Evolutionary conservation across 257 asterid genomes (phyloP).

Genomic region (Cynanchum wilfordii): DNA sequence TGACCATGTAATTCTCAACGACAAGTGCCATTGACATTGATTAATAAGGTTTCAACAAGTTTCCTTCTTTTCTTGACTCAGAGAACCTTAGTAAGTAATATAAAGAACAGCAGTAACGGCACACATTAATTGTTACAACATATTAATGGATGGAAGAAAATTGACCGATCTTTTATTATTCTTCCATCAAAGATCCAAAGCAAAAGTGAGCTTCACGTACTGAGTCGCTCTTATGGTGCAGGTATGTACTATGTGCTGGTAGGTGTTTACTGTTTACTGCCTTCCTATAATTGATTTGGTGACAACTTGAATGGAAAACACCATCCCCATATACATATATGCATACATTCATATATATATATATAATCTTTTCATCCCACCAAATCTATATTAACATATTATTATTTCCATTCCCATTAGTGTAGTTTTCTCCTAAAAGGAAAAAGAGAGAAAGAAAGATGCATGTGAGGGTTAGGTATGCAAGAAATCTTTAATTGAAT

Average conservation of each 20-base stretch:
- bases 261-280: constrained; percentile 20
- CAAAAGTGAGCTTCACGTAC: no score
- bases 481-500: not conserved
- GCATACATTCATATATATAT: no score
- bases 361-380: not conserved
- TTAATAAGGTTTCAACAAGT: constrained; percentile 3
- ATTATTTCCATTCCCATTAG: not conserved
- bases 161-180: not conserved
- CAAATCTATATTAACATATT: not conserved
- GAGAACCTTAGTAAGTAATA: not conserved
- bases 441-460: not conserved
- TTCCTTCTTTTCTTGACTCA: no score
- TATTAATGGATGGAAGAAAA: not conserved
- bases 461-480: not conserved
- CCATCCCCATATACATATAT: not conserved
- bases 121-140: not conserved
- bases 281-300: constrained; percentile 33
- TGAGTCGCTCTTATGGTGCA: not conserved
- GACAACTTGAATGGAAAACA: constrained; percentile 13
- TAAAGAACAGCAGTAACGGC: not conserved
- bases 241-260: constrained; percentile 16
- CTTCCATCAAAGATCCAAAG: not conserved
- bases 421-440: not conserved
- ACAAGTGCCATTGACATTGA: constrained; percentile 9
- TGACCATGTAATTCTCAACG: not conserved